Evolutionary conservation across 495 filamentous ascomycete species (phyloP), one percentile per base, ranked within the genome.

Genomic region (Penicillium robsamsonii): DNA sequence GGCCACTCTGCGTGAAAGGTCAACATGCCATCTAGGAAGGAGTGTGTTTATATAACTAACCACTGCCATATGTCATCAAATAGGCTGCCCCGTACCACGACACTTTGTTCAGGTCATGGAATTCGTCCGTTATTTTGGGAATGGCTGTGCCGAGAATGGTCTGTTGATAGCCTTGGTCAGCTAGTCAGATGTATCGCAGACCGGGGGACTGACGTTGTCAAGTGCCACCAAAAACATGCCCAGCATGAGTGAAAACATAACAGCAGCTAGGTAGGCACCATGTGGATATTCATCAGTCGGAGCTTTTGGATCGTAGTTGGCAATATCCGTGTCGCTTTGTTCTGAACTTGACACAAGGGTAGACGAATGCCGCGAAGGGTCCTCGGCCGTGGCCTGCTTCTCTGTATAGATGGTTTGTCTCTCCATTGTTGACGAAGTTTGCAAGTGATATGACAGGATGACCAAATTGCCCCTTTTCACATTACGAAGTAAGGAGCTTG

Each of bases 101-200:
- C 2, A 90, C 80, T 49, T 89, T 83, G 33, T 75, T 69, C 2
- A 91, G 66, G 38, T 81, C 78, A 27, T 87, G 70, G 66, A 91
- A 90, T 29, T 86, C 69, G 63, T 87, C 81, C 0, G 88, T 89
- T 57, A 91, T 90, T 33, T 77, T 77, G 8, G 87, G 88, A 56
- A 90, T 88, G 13, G 87, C 87, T 3, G 86, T 89, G 5, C 81
- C 83, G 56, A 90, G 83, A 60, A 90, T 89, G 18, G 84, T 83
- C 64, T 67, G 25, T 20, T 49, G 12, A 50, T 18, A 49, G 46
- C 20, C 10, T 44, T 44, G 41, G 20, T 44, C 41, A 44, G 41
- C 11, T 44, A 5, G 20, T 24, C 20, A 13, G 20, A 6, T 44
- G 41, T 10, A 25, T 25, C 20, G 41, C 41, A 18, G 25, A 24